Base-by-base conservation (phyloP, 225 moss, liverwort and hornwort species). In the Neckera pumila region DNA sequence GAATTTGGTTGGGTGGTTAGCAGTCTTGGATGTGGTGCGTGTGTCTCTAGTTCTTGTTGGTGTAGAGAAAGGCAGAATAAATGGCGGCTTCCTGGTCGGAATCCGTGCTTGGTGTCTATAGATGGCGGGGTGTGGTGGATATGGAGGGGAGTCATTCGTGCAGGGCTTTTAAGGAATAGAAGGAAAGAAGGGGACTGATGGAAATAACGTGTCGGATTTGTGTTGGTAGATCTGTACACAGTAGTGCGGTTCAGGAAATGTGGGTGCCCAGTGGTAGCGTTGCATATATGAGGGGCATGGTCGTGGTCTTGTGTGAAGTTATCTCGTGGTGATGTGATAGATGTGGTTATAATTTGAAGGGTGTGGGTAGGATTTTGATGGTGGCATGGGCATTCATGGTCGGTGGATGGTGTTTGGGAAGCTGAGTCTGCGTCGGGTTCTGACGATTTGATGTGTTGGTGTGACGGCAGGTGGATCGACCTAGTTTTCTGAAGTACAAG, bases 381-480 rank as follows among this genome's bases (percentile, higher is more conserved):
- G 7, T 31, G 65, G 22, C 54, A 11, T 53, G 53, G 65, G 40
- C 40, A 18, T 83, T 51, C 23, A 27, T 59, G 56, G 23, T 82
- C 25, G 30, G 15, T 53, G 65, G 53, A 10, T 77, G 45, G 69
- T 51, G 53, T 33, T 22, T 81, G 34, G 28, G 36, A 80, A 15
- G 59, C 7, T 47, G 17, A 28, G 74, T 8, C 10, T 12, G 43
- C 40, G 7, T 72, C 17, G 21, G 30, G 17, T 71, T 72, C 74
- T 93, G 91, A 94, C 80, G 82, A 62, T 87, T 27, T 45, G 49
- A 12, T 36, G 45, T 87, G 83, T 79, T 83, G 83, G 59, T 76
- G 56, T 92, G 83, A 33, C 51, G 67, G 63, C 95, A 95, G 95
- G 95, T 90, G 95, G 94, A 83, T 93, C 94, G 87, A 93, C 93